Base-by-base conservation (phyloP, 495 filamentous ascomycete genomes). In the Daldinia grandis region DNA sequence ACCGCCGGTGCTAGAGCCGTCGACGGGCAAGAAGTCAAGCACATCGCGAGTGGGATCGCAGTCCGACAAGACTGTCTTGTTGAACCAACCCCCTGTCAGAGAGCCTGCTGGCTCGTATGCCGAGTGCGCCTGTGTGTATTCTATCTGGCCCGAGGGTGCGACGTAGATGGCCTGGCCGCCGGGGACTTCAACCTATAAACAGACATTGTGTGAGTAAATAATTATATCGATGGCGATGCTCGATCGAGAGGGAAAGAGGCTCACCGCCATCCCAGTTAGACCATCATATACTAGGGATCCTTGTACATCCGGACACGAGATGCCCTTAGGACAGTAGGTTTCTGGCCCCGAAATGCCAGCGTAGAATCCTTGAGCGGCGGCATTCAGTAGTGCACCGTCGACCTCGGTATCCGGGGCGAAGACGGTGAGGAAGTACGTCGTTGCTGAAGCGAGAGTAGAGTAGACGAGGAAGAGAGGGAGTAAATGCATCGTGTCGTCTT, bases 81-180 rank as follows among this genome's bases (percentile, higher is more conserved):
- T 66, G 57, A 50, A 68, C 74, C 71, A 86, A 12, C 82, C 81
- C 1, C 81, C 82, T 19, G 68, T 66, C 14, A 80, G 68, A 53
- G 87, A 84, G 9, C 87, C 89, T 0, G 79, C 37, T 0, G 89
- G 89, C 21, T 87, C 84, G 69, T 73, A 81, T 17, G 81, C 83
- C 5, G 85, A 88, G 79, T 92, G 89, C 1, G 89, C 84, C 47
- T 78, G 79, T 2, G 88, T 89, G 82, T 87, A 91, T 58, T 75
- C 78, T 35, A 93, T 76, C 28, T 84, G 81, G 55, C 90, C 90
- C 27, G 80, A 74, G 4, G 84, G 79, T 17, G 71, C 76, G 35
- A 92, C 81, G 76, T 90, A 93, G 78, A 88, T 83, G 62, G 79
- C 78, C 71, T 92, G 89, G 24, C 90, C 89, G 49, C 89, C 90